Base-by-base conservation (phyloP, 768 basidiomycete species). In the Russula ochroleuca region DNA sequence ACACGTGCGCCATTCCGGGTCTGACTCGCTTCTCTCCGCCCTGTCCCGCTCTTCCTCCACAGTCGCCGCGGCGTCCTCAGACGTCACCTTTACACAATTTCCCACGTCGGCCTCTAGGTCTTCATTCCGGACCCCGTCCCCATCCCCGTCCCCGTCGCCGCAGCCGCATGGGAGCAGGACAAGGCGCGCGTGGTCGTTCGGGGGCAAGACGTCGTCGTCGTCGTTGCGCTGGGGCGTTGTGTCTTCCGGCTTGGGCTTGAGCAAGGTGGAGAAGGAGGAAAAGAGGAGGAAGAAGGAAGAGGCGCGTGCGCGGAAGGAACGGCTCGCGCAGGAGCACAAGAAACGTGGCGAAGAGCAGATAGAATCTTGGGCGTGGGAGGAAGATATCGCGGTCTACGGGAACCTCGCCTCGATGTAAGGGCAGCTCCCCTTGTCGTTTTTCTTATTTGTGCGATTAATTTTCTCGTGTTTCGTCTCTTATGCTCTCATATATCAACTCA, bases 241-340 rank as follows among this genome's bases (percentile, higher is more conserved):
- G 43, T 45, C 43, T 4, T 9, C 10, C 3, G 21, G 2, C 10
- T n/a, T 43, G 28, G 7, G 35, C 43, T 47, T 63, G 52, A n/a
- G 38, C 52, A 67, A 65, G 59, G 31, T 23, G 52, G 48, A 62
- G 50, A 70, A 69, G 62, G 70, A 71, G 48, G 82, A 81, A 62
- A 83, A 79, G 71, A 70, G 68, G 66, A 73, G 73, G 59, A 82
- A 77, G 71, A 77, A 78, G 69, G 76, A 78, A 11, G 74, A 77
- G 57, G 71, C 75, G 53, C 74, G 75, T 38, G 75, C 75, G 59
- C 76, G 72, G 66, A 73, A 72, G 37, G 78, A 80, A 62, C 75
- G 75, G 56, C 73, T 82, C 37, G 81, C 8, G 31, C 37, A 56
- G 43, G 55, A 49, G 54, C 35, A 8, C 35, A 35, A 35, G 35